Percentiles rank a stretch among this genome's conserved stretches.
Conservation (phyloP, 2,329 filamentous ascomycete genomes). For the Leptographium procerum region DNA sequence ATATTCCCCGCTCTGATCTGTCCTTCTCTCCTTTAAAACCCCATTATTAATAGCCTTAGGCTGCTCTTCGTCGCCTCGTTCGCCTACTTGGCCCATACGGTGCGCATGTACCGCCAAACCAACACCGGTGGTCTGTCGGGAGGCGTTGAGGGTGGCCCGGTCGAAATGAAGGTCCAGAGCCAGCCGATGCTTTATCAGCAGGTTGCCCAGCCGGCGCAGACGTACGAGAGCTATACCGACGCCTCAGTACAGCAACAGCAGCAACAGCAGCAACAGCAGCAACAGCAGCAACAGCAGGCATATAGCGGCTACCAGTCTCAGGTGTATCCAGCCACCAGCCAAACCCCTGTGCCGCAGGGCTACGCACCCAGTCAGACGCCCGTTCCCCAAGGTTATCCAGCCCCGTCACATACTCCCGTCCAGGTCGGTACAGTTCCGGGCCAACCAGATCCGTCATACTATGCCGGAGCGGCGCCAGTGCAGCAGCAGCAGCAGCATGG, state of each 20-base stretch:
- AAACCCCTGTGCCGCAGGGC: neutral
- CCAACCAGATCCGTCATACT: neutral
- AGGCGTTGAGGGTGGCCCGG: constrained; percentile 13
- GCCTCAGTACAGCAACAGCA: neutral
- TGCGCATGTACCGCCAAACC: constrained; percentile 16
- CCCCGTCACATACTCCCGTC: neutral
- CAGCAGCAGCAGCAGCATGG: neutral
- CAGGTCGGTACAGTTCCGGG: neutral
- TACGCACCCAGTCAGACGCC: neutral
- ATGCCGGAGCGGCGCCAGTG: neutral
- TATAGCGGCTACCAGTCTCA: neutral
- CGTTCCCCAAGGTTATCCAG: neutral
- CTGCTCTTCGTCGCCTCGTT: constrained; percentile 29
- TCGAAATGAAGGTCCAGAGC: constrained; percentile 19
- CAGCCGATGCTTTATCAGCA: constrained; percentile 3
- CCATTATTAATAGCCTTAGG: constrained; percentile 3
- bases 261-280: too few species aligned
- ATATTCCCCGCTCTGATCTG: neutral
- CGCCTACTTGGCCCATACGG: constrained; percentile 26
- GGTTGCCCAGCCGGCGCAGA: neutral
- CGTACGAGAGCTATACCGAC: neutral
- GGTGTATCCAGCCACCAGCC: neutral
- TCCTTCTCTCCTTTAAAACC: constrained; percentile 12
- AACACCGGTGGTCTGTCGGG: constrained; percentile 8
- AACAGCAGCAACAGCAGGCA: neutral